Percentiles rank a stretch among this genome's conserved stretches.
Conservation (phyloP, 805 yeast genomes). For the Myxozyma melibiosi region DNA sequence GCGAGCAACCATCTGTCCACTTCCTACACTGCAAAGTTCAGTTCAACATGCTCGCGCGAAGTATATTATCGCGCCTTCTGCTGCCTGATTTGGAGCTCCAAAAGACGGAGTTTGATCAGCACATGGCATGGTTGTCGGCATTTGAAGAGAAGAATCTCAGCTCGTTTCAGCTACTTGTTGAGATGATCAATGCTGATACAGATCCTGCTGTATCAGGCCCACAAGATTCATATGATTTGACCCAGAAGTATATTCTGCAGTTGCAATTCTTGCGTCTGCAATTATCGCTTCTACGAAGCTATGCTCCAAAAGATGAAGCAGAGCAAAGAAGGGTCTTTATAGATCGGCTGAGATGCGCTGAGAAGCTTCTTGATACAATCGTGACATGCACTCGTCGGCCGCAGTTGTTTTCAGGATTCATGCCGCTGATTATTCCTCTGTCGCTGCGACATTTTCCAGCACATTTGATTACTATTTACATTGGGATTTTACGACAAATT, state of each 20-base stretch:
- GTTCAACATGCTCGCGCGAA: constrained; percentile 18
- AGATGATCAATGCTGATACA: constrained; percentile 22
- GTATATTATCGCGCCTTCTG: constrained; percentile 4
- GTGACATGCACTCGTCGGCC: constrained; percentile 20
- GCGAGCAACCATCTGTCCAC: constrained; percentile 23
- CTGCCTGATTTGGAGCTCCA: constrained; percentile 6
- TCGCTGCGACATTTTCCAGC: constrained; percentile 12
- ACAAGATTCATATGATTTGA: constrained; percentile 28
- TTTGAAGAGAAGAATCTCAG: constrained; percentile 26
- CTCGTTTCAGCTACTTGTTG: constrained; percentile 28
- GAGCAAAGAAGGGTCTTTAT: neutral
- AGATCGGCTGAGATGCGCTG: constrained; percentile 10
- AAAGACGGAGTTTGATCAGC: constrained; percentile 10
- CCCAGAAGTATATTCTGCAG: constrained; percentile 28
- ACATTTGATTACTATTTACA: neutral
- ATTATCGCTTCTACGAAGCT: constrained; percentile 13
- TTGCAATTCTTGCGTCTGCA: constrained; percentile 18
- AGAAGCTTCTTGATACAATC: constrained; percentile 23
- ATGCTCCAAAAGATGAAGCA: constrained; percentile 5
- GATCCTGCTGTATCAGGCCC: constrained; percentile 21
- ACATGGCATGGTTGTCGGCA: neutral
- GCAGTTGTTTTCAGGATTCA: constrained; percentile 19
- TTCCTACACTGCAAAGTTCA: constrained; percentile 18
- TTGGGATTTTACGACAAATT: neutral
- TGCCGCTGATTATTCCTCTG: constrained; percentile 18